These are phyloP conservation scores for Debaryomycetaceae sp. DNA, from an alignment of 1,139 yeast species.

Conservation along the genomic window DNA sequence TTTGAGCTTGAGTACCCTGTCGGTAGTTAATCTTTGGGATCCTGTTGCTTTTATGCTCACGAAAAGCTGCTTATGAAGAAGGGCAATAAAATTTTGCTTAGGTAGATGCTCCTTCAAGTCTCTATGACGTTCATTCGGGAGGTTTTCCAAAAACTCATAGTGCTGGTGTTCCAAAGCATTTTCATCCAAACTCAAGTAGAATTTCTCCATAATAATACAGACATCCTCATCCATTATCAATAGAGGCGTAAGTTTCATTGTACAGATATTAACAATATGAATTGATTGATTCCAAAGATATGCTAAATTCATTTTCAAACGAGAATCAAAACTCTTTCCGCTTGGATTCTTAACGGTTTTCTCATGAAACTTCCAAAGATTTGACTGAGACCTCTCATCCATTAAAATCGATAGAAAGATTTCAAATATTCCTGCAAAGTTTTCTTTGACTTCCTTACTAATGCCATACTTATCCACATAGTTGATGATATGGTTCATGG, in stretches of 20 bases:
- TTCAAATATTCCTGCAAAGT: conserved; percentile 3
- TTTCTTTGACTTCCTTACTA: not conserved
- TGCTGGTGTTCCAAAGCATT: not conserved
- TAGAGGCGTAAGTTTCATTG: conserved; percentile 15
- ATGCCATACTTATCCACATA: conserved; percentile 15
- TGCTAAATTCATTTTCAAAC: conserved; percentile 27
- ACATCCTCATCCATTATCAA: not conserved
- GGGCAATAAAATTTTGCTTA: not conserved
- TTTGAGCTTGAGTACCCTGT: conserved; percentile 10
- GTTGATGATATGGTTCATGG: conserved; percentile 21
- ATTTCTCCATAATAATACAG: not conserved
- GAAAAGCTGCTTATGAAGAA: not conserved
- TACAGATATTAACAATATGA: conserved; percentile 29
- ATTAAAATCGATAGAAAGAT: not conserved
- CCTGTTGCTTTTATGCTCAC: not conserved
- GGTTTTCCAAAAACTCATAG: not conserved
- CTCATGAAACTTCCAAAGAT: conserved; percentile 39
- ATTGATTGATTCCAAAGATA: conserved; percentile 36
- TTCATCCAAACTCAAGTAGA: not conserved
- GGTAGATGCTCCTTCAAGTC: not conserved
- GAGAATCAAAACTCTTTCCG: conserved; percentile 7
- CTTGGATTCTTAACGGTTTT: conserved; percentile 13
- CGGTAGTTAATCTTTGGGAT: not conserved
- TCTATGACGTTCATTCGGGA: not conserved
- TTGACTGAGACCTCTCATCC: conserved; percentile 15